Conservation (phyloP, 768 basidiomycete species). For the Favolaschia claudopus region DNA sequence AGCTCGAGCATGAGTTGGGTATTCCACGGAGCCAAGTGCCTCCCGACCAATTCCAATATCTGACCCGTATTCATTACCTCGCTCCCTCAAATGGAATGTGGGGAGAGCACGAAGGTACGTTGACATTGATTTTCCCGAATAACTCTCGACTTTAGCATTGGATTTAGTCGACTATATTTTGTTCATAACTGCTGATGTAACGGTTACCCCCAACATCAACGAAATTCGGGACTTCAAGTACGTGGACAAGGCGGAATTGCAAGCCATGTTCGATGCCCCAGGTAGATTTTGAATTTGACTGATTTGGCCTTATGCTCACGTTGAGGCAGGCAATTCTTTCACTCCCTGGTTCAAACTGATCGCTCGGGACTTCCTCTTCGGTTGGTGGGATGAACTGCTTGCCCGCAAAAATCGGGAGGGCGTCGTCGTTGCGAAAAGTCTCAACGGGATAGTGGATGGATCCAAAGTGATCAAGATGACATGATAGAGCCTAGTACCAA, state of each 20-base stretch:
- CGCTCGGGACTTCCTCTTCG: constrained; percentile 94
- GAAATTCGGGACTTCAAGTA: constrained; percentile 93
- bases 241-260: constrained; percentile 89
- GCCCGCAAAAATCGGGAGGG: constrained; percentile 64
- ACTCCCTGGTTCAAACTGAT: constrained; percentile 99
- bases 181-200: constrained; percentile 90
- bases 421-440: constrained; percentile 66
- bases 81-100: constrained; percentile 92
- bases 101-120: constrained; percentile 97
- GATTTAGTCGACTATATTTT: constrained; percentile 97
- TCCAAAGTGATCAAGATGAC: constrained; percentile 76
- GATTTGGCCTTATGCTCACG: neutral
- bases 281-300: constrained; percentile 51
- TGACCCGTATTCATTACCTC: constrained; percentile 96
- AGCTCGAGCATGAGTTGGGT: constrained; percentile 96
- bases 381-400: constrained; percentile 96
- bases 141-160: constrained; percentile 3
- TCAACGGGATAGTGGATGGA: constrained; percentile 73
- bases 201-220: constrained; percentile 81
- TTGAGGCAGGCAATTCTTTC: constrained; percentile 75
- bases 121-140: neutral
- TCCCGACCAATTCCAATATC: constrained; percentile 88
- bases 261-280: constrained; percentile 86
- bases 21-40: constrained; percentile 83
- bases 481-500: constrained; percentile 33